A percentile compares a stretch with the other conserved stretches of the same genome.
phyloP scores from a whole-genome alignment of 768 basidiomycete species.

The Neoboletus magnificus region DNA sequence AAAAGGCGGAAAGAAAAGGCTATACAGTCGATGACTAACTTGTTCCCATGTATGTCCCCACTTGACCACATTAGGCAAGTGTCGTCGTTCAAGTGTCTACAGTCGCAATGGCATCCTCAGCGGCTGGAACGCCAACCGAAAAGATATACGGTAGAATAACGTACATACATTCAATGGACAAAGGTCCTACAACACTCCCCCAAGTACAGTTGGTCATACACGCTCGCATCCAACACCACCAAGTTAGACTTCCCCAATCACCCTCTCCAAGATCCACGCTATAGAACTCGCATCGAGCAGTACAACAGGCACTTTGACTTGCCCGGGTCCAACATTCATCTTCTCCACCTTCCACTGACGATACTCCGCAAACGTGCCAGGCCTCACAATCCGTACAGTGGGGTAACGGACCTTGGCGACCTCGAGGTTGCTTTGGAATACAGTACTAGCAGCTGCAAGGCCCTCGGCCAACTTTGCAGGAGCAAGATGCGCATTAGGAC shows the following conservation, averaged over 20 bases:
- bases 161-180: too few species aligned
- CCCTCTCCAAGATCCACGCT: too few species aligned
- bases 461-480: background rate
- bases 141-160: too few species aligned
- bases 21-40: slow-evolving; percentile 24
- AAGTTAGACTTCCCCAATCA: too few species aligned
- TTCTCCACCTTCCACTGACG: background rate
- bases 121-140: background rate
- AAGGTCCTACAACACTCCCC: too few species aligned
- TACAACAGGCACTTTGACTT: too few species aligned
- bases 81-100: slow-evolving; percentile 18
- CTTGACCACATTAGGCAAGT: slow-evolving; percentile 18
- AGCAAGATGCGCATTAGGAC: background rate
- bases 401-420: background rate
- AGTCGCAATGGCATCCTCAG: background rate
- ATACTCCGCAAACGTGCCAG: background rate
- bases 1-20: background rate
- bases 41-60: slow-evolving; percentile 14
- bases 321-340: background rate
- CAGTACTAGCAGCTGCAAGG: background rate
- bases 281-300: too few species aligned
- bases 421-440: background rate
- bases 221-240: too few species aligned
- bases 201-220: too few species aligned
- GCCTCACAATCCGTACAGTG: background rate